Conservation (phyloP, 2,329 filamentous ascomycete species). For the Colletotrichum sublineola region DNA sequence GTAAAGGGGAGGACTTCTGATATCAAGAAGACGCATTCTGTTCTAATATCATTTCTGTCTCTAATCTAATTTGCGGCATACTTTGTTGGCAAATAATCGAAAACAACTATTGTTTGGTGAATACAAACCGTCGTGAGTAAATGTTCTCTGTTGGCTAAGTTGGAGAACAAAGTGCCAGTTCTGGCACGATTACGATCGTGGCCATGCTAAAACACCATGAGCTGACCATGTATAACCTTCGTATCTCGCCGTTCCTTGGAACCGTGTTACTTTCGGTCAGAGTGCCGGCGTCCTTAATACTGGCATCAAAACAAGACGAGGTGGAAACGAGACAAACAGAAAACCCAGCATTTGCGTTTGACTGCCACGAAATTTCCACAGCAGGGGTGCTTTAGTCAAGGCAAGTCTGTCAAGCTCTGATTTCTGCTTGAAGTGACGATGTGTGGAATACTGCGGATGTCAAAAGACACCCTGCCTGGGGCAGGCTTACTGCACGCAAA, state of each 20-base stretch:
- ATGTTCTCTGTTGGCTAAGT: background rate
- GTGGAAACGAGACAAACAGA: background rate
- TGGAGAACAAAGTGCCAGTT: background rate
- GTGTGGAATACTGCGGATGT: background rate
- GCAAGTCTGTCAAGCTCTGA: background rate
- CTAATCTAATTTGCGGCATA: too few relatives aligned
- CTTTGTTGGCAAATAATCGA: background rate
- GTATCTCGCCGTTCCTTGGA: background rate
- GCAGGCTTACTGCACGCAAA: too few relatives aligned
- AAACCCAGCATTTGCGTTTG: background rate
- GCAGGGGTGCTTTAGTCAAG: background rate
- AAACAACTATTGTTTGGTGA: background rate
- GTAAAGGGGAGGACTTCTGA: too few relatives aligned
- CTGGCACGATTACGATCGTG: background rate
- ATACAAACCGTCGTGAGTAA: too few relatives aligned
- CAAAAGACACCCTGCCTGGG: too few relatives aligned
- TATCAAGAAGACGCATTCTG: background rate
- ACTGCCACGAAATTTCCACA: background rate
- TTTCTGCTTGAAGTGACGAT: background rate
- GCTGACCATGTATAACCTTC: background rate
- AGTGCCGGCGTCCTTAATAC: background rate
- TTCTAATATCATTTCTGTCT: background rate
- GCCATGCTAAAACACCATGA: background rate
- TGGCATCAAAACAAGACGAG: background rate
- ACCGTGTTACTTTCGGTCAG: background rate